A percentile compares a stretch with the other conserved stretches of the same genome.
Evolutionary conservation across 192 early-diverging fungal species (phyloP).

Genomic region (Coemansia sp.): DNA sequence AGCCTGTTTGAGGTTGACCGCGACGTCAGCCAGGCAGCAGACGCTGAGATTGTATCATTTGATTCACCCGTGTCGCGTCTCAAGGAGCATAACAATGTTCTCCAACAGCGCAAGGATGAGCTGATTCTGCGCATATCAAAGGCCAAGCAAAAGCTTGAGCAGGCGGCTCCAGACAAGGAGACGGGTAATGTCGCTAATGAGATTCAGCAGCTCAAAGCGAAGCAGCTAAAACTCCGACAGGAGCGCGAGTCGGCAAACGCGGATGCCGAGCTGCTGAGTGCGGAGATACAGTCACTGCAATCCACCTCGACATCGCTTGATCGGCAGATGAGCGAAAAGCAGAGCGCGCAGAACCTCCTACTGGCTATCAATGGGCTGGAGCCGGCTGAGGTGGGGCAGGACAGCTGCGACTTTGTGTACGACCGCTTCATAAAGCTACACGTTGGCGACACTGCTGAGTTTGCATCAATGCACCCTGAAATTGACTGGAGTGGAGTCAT

Average conservation of each 20-base stretch:
- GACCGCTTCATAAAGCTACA: conserved; percentile 43
- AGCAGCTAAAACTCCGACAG: conserved; percentile 11
- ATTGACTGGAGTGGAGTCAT: conserved; percentile 50
- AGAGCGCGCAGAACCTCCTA: conserved; percentile 41
- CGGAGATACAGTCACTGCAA: conserved; percentile 35
- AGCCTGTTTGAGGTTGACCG: conserved; percentile 45
- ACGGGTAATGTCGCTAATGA: conserved; percentile 19
- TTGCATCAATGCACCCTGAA: conserved; percentile 50
- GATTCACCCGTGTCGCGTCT: conserved; percentile 16
- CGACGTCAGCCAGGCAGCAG: conserved; percentile 24
- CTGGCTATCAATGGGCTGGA: conserved; percentile 49
- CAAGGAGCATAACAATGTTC: conserved; percentile 22
- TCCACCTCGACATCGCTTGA: conserved; percentile 31
- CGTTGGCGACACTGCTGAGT: conserved; percentile 36
- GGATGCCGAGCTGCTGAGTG: conserved; percentile 19
- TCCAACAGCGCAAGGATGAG: conserved; percentile 30
- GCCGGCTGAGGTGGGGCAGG: conserved; percentile 25
- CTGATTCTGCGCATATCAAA: conserved; percentile 33
- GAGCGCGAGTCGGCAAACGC: conserved; percentile 22
- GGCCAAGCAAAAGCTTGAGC: conserved; percentile 23
- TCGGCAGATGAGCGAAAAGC: conserved; percentile 39
- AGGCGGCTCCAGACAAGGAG: conserved; percentile 21
- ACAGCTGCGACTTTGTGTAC: conserved; percentile 48
- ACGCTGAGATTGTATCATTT: conserved; percentile 17
- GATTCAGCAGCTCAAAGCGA: conserved; percentile 25